Base-by-base conservation (phyloP, 2,329 filamentous ascomycete genomes). In the Pyrenophora graminea region DNA sequence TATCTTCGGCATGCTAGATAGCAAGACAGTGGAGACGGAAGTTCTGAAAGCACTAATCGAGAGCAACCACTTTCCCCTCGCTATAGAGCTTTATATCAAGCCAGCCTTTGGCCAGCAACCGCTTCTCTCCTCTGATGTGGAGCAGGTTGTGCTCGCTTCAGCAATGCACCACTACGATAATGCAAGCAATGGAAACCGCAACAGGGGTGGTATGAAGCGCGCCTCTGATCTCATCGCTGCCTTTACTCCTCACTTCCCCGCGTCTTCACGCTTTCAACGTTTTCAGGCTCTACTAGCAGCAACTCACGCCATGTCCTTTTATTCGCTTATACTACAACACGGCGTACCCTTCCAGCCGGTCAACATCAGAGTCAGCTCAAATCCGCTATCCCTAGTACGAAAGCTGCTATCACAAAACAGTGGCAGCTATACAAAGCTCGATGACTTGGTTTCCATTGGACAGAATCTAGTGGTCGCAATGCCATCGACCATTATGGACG, bases 271-370 rank as follows among this genome's bases (percentile, higher is more conserved):
- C 1, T 80, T 82, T 44, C 78, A 77, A 45, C 80, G 82, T 17
- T 80, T 85, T 3, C 82, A 86, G 43, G 82, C 87, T 5, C 76
- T 95, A 2, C 75, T 93, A 8, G 81, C 79, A 55, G 88, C 89
- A 3, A 92, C 90, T 0, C 88, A 94, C 71, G 80, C 85, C 1
- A 77, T 94, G 40, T 88, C 88, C 17, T 84, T 87, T 53, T 94
- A 93, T 67, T 85, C 88, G 3, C 79, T 95, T 4, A 89, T 87
- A 0, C 79, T 94, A 10, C 90, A 90, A 57, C 88, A 91, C 62
- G 88, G 88, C 39, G 87, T 92, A 48, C 88, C 89, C 0, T 92
- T 94, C 61, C 87, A 85, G 41, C 90, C 90, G 1, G 87, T 92
- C 25, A 85, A 87, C 38, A 82, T 94, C 18, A 84, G 90, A n/a